A percentile compares a stretch with the other conserved stretches of the same genome.
Conservation (phyloP, 1,284 basidiomycete genomes). For the Papiliotrema laurentii region DNA sequence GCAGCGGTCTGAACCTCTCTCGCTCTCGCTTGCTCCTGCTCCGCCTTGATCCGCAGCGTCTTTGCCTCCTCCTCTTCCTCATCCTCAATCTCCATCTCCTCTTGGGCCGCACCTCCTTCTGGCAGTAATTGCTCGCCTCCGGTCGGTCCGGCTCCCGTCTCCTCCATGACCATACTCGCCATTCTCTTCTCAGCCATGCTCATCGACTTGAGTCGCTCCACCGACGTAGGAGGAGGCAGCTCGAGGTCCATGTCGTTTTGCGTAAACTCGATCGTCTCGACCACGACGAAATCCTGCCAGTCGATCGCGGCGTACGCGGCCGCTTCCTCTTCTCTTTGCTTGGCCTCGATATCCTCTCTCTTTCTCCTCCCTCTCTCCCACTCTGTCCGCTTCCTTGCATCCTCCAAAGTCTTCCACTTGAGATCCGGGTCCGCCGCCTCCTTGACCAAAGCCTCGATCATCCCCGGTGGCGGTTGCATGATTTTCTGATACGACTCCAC, state of each 20-base stretch:
- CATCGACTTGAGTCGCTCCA: conserved; percentile 94
- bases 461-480: conserved; percentile 73
- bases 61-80: conserved; percentile 58
- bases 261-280: conserved; percentile 98
- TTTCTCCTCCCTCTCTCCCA: conserved; percentile 84
- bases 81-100: conserved; percentile 55
- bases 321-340: conserved; percentile 70
- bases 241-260: conserved; percentile 84
- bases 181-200: conserved; percentile 94
- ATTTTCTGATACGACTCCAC: conserved; percentile 95
- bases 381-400: conserved; percentile 71
- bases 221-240: conserved; percentile 88
- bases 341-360: conserved; percentile 76
- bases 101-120: conserved; percentile 53
- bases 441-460: conserved; percentile 63
- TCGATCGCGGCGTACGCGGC: conserved; percentile 90
- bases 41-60: conserved; percentile 63
- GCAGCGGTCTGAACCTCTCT: conserved; percentile 71
- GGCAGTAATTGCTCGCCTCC: conserved; percentile 40
- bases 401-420: conserved; percentile 72
- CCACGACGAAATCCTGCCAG: conserved; percentile 99
- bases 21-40: conserved; percentile 68
- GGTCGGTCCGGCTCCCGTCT: conserved; percentile 73
- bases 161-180: conserved; percentile 98
- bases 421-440: conserved; percentile 56